These are phyloP conservation scores for Fomitopsis betulina DNA, from an alignment of 1,284 basidiomycete species.

Conservation along the genomic window DNA sequence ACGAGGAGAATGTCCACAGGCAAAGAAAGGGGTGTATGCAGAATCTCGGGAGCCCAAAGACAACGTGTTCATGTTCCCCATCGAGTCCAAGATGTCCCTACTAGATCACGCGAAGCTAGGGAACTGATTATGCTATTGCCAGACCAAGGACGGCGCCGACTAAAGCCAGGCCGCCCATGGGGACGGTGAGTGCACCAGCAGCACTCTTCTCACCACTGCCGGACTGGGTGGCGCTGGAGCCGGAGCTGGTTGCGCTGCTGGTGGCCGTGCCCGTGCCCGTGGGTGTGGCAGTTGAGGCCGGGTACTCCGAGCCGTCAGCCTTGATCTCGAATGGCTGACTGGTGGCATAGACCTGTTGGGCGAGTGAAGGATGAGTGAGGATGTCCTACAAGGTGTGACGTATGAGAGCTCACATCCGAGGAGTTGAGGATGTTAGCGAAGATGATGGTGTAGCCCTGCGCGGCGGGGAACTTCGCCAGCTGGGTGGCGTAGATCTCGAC, in stretches of 20 bases:
- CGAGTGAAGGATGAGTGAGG: not conserved
- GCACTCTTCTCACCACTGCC: constrained; percentile 12
- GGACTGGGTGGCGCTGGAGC: constrained; percentile 19
- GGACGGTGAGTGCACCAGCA: constrained; percentile 17
- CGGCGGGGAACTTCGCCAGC: constrained; percentile 34
- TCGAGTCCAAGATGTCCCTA: not conserved
- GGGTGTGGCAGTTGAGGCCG: constrained; percentile 38
- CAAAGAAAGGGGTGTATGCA: not conserved
- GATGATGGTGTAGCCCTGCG: constrained; percentile 50
- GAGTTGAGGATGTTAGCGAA: constrained; percentile 56
- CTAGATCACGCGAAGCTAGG: constrained; percentile 3
- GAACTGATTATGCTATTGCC: constrained; percentile 13
- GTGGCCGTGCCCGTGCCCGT: constrained; percentile 22
- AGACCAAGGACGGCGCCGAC: constrained; percentile 25
- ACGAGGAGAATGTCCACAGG: not conserved
- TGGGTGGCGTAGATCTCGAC: constrained; percentile 46
- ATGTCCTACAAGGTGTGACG: not conserved
- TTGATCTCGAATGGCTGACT: constrained; percentile 69
- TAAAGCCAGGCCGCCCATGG: constrained; percentile 22
- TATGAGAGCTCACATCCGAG: constrained; percentile 39
- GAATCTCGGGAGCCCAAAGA: not conserved
- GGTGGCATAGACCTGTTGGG: constrained; percentile 51
- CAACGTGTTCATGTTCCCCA: not conserved
- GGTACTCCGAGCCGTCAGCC: constrained; percentile 56
- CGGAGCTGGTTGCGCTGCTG: constrained; percentile 19